A percentile compares a stretch with the other conserved stretches of the same genome.
Conservation (phyloP, 1,284 basidiomycete species). For the Trichosporon coremiiforme region DNA sequence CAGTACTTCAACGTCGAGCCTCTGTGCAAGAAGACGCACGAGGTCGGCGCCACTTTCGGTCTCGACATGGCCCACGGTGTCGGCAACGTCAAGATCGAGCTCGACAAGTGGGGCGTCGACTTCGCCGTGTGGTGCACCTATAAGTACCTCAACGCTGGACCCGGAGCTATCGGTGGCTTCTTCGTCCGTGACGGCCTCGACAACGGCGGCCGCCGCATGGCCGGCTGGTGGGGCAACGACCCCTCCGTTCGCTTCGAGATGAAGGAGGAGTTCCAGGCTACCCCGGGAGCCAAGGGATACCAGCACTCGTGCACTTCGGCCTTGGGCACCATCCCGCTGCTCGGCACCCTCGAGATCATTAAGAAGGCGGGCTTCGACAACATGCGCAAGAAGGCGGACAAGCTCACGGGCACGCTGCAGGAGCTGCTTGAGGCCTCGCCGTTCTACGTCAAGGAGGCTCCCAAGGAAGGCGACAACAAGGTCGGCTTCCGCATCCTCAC, state of each 20-base stretch:
- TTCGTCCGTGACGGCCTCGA: conserved; percentile 52
- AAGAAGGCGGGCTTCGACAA: conserved; percentile 71
- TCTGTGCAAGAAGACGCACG: conserved; percentile 81
- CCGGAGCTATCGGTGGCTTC: conserved; percentile 87
- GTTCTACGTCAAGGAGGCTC: conserved; percentile 61
- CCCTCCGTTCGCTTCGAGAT: conserved; percentile 84
- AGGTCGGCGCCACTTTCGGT: conserved; percentile 79
- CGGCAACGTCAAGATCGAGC: conserved; percentile 84
- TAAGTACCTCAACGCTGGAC: conserved; percentile 96
- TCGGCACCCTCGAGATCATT: conserved; percentile 80
- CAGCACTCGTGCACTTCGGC: conserved; percentile 92
- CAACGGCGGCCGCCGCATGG: conserved; percentile 64
- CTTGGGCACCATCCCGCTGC: conserved; percentile 73
- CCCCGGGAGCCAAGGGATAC: conserved; percentile 88
- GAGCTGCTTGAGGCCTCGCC: conserved; percentile 64
- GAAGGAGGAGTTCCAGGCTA: conserved; percentile 79
- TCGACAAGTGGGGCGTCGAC: conserved; percentile 94
- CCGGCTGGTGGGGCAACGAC: conserved; percentile 98
- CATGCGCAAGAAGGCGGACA: conserved; percentile 69
- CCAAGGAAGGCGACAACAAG: conserved; percentile 24
- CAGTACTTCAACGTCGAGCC: conserved; percentile 85
- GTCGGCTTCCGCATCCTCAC: conserved; percentile 84
- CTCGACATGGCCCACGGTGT: conserved; percentile 96
- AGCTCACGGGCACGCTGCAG: conserved; percentile 73
- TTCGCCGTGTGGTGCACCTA: conserved; percentile 98